These are phyloP conservation scores for Magnaporthiopsis poae DNA, from an alignment of 2,329 filamentous ascomycete genomes.

Conservation along the genomic window DNA sequence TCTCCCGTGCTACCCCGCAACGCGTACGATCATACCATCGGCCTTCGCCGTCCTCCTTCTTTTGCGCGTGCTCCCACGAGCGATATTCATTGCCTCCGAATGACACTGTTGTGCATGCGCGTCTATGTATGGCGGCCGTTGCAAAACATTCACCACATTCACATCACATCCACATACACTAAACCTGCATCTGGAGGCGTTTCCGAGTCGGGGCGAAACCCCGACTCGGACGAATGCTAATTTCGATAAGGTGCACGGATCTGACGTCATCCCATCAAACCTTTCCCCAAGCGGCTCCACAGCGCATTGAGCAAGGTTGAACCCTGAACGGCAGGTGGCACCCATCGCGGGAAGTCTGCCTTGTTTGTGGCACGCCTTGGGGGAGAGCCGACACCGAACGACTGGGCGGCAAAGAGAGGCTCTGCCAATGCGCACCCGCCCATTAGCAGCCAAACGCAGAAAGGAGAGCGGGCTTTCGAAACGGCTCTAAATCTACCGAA, in stretches of 20 bases:
- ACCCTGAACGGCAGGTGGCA: not conserved
- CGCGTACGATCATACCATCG: too few relatives aligned
- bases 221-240: not conserved
- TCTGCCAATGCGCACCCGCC: not conserved
- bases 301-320: not conserved
- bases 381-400: not conserved
- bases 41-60: too few relatives aligned
- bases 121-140: not conserved
- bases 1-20: too few relatives aligned
- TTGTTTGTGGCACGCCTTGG: not conserved
- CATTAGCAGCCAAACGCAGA: not conserved
- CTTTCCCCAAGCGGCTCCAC: not conserved
- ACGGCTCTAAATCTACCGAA: not conserved
- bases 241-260: not conserved
- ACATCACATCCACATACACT: not conserved
- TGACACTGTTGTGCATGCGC: not conserved
- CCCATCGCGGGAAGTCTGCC: not conserved
- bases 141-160: not conserved
- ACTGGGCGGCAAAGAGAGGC: not conserved
- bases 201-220: not conserved
- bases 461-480: not conserved
- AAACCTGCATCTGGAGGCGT: not conserved
- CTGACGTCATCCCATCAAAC: not conserved
- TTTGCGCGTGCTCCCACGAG: too few relatives aligned
- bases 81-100: not conserved